phyloP scores from a whole-genome alignment of 768 basidiomycete genomes.

The Hericium rajendrae region DNA sequence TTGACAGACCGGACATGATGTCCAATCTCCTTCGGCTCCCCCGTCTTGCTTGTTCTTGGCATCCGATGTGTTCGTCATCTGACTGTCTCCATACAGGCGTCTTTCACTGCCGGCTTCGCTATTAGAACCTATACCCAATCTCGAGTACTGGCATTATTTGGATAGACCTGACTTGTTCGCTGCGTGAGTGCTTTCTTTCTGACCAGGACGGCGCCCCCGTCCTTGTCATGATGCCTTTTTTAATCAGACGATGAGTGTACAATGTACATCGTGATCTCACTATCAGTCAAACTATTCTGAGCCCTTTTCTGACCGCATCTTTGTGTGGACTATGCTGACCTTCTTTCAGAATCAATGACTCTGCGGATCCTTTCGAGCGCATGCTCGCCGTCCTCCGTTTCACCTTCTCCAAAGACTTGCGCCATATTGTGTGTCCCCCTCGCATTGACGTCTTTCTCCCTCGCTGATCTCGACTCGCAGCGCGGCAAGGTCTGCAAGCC shows the following conservation, averaged over 20 bases:
- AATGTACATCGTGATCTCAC: no score
- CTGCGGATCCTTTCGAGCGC: slow-evolving; percentile 83
- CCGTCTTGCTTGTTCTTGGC: no score
- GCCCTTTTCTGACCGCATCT: no score
- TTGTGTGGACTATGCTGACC: no score
- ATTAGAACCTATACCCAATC: slow-evolving; percentile 88
- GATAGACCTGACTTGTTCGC: slow-evolving; percentile 88
- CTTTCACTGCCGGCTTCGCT: slow-evolving; percentile 88
- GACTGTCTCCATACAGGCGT: slow-evolving; percentile 42
- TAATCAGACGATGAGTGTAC: no score
- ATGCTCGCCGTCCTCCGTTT: slow-evolving; percentile 91
- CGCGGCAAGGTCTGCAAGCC: slow-evolving; percentile 93
- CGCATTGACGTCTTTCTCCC: neutral
- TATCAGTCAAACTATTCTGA: no score
- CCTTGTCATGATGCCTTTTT: no score
- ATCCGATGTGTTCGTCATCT: neutral
- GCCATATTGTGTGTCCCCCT: slow-evolving; percentile 63
- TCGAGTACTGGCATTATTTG: slow-evolving; percentile 93
- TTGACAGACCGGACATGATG: no score
- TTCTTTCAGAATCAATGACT: slow-evolving; percentile 73
- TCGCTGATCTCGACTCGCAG: slow-evolving; percentile 27
- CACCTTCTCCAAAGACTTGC: slow-evolving; percentile 87
- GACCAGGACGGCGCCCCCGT: no score
- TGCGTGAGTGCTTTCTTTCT: slow-evolving; percentile 47
- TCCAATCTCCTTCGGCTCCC: no score